Base-by-base conservation (phyloP, 306 rosid genomes). In the Crataegus laevigata region DNA sequence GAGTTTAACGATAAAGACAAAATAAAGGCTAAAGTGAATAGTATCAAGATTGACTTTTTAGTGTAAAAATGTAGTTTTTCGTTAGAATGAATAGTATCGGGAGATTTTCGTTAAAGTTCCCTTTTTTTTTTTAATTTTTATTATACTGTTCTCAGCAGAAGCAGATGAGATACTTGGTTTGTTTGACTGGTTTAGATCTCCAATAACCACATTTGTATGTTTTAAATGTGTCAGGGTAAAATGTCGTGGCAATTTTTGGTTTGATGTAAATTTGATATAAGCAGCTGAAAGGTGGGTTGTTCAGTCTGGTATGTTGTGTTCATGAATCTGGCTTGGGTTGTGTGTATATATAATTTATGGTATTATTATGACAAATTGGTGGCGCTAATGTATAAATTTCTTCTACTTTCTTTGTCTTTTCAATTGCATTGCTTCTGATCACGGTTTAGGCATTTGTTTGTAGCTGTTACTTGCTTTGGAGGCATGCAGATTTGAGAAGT, bases 221-320 rank as follows among this genome's bases (percentile, higher is more conserved):
- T 24, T 58, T 66, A 21, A 58, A 64, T 70, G 47, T 71, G 21
- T 43, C n/a, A 34, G 38, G 50, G 66, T 72, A 43, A 47, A 72
- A 30, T 54, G 66, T 51, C 75, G 61, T 29, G 57, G 26, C 63
- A 42, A 25, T 64, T 65, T 10, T 14, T 29, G 57, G 54, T 66
- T 22, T 51, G 50, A 59, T 34, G 18, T 32, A 12, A 54, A 66
- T 30, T 21, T 67, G 69, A 26, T 42, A 57, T 62, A 59, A 58
- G 50, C 43, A 11, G 71, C n/a, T 69, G 78, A 65, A 36, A 40
- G 68, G 76, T 10, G 74, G 54, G 34, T 54, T 66, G 11, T 81
- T 65, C 55, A 58, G 70, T 73, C 69, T 79, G 67, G 51, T 11
- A 63, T 80, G 36, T 71, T 72, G 66, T 72, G 55, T 59, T 55